A percentile compares a stretch with the other conserved stretches of the same genome.
phyloP scores from a whole-genome alignment of 768 basidiomycete species.

The Phylloporus arenicola region DNA sequence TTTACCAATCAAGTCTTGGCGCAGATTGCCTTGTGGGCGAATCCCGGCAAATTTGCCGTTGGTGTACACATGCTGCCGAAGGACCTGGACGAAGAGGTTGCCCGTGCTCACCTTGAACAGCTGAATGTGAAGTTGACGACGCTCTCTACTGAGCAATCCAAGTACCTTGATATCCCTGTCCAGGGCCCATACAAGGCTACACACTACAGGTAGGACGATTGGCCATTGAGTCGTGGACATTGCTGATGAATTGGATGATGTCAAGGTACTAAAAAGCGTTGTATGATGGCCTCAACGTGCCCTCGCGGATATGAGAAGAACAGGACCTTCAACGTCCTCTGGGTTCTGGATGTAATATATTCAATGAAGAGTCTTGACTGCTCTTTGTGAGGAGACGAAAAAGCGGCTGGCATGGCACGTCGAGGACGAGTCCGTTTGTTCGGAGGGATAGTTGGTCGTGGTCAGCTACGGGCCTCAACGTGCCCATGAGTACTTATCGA shows the following conservation, averaged over 20 bases:
- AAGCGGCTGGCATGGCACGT: conserved; percentile 10
- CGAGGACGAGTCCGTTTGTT: not conserved
- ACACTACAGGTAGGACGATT: conserved; percentile 53
- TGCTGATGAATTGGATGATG: conserved; percentile 3
- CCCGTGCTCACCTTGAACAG: conserved; percentile 87
- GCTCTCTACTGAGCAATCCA: conserved; percentile 66
- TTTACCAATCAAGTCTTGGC: conserved; percentile 98
- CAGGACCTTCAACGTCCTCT: conserved; percentile 67
- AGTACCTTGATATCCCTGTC: conserved; percentile 87
- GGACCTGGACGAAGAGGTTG: conserved; percentile 98
- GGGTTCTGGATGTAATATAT: conserved; percentile 41
- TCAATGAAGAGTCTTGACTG: conserved; percentile 44
- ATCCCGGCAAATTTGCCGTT: conserved; percentile 84
- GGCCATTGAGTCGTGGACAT: not conserved
- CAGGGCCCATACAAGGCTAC: conserved; percentile 73
- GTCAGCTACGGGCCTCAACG: conserved; percentile 33
- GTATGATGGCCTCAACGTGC: conserved; percentile 74
- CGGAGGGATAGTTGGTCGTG: not conserved
- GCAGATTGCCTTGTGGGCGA: conserved; percentile 97
- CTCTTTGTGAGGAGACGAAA: conserved; percentile 21
- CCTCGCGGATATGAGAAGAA: conserved; percentile 50
- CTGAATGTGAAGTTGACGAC: conserved; percentile 92
- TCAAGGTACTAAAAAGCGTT: conserved; percentile 27
- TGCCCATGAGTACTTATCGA: conserved; percentile 15
- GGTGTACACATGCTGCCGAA: conserved; percentile 99